Conservation (phyloP, 768 basidiomycete genomes). For the Lactarius akahatsu region DNA sequence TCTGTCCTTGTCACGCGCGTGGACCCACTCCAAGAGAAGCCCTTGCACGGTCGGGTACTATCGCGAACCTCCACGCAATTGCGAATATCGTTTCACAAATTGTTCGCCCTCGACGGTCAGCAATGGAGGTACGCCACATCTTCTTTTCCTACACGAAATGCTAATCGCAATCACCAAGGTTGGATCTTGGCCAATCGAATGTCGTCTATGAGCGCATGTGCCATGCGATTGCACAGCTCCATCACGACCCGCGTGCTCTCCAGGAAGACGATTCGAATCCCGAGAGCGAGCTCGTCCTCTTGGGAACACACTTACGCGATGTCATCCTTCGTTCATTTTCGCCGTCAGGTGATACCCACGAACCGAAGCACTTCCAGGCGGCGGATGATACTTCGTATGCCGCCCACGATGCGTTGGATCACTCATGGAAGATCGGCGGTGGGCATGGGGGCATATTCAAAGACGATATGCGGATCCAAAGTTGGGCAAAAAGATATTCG, state of each 20-base stretch:
- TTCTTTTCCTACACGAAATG: background rate
- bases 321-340: slow-evolving; percentile 60
- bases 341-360: slow-evolving; percentile 33
- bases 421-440: slow-evolving; percentile 33
- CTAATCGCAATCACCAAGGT: slow-evolving; percentile 31
- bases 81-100: slow-evolving; percentile 55
- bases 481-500: slow-evolving; percentile 76
- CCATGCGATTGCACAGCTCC: slow-evolving; percentile 56
- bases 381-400: slow-evolving; percentile 43
- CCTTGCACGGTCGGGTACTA: slow-evolving; percentile 56
- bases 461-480: slow-evolving; percentile 72
- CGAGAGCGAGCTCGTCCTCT: slow-evolving; percentile 53
- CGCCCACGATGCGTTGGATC: slow-evolving; percentile 41
- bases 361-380: slow-evolving; percentile 40
- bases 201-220: slow-evolving; percentile 70
- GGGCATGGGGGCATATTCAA: slow-evolving; percentile 53
- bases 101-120: slow-evolving; percentile 45
- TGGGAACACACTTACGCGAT: slow-evolving; percentile 74
- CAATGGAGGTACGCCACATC: slow-evolving; percentile 44
- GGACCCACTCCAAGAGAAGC: slow-evolving; percentile 59
- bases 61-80: slow-evolving; percentile 51
- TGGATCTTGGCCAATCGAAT: slow-evolving; percentile 71
- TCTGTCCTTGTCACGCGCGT: slow-evolving; percentile 62
- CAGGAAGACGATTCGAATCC: slow-evolving; percentile 35
- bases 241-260: slow-evolving; percentile 49